Base-by-base conservation (phyloP, 768 basidiomycete species). In the Tephrocybe sp. region DNA sequence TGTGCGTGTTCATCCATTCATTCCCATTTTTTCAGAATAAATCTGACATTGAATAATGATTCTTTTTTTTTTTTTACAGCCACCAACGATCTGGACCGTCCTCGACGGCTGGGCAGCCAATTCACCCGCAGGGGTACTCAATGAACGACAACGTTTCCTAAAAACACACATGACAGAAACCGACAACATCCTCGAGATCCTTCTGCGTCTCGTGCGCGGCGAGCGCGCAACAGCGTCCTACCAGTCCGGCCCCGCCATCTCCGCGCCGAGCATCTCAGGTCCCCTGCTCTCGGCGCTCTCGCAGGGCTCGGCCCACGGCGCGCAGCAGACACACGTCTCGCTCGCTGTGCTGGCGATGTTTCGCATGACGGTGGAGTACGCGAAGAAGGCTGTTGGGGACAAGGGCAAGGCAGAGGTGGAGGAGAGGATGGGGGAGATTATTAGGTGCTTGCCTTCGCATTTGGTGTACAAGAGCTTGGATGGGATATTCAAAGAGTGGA, bases 401-500 rank as follows among this genome's bases (percentile, higher is more conserved):
- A 78, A 83, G 66, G 87, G 86, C 12, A 86, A 84, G 65, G 62
- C 52, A 5, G 87, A 91, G 65, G 84, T 86, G 1, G 87, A 92
- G 64, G 82, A 82, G 56, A 78, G 80, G 51, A 76, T 92, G 27
- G 87, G 89, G 15, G 94, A 98, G 69, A 91, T 99, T 57, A 87
- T 99, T 52, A 78, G 92, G 61, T 87, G 84, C 62, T 64, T 99
- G 54, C 96, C 97, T 26, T 84, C 85, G 25, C 87, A 92, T 64
- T 72, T 96, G 57, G 79, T 95, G 53, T 89, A 91, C 71, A 91
- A 91, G 70, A 91, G 89, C 61, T 67, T 98, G 65, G 97, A 99
- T 69, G 89, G 90, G 25, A 89, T 98, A 60, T 98, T 94, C 72
- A 91, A 90, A 64, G 93, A 96, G 64, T 92, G 89, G 89, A 75